These are phyloP conservation scores for Metarhizium robertsii DNA, from an alignment of 2,329 filamentous ascomycete genomes.

Conservation along the genomic window DNA sequence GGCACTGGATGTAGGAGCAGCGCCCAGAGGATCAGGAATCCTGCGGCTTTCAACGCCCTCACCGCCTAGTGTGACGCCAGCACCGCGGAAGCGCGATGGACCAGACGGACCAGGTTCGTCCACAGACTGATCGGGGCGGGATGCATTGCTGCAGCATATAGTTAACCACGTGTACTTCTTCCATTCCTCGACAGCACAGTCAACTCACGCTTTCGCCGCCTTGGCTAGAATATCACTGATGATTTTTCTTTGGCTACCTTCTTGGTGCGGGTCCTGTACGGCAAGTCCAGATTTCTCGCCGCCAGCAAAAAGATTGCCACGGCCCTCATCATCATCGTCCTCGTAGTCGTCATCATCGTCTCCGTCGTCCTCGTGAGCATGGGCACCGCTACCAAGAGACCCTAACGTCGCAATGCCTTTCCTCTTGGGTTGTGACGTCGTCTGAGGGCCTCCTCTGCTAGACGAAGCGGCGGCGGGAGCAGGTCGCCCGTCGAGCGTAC, in stretches of 20 bases:
- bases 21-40: constrained; percentile 50
- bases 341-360: constrained; percentile 47
- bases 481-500: constrained; percentile 54
- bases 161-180: background rate
- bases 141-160: constrained; percentile 42
- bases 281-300: constrained; percentile 74
- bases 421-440: constrained; percentile 36
- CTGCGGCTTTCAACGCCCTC: constrained; percentile 63
- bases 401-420: constrained; percentile 53
- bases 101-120: constrained; percentile 40
- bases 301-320: constrained; percentile 68
- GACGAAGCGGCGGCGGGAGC: constrained; percentile 31
- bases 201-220: constrained; percentile 49
- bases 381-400: constrained; percentile 38
- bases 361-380: constrained; percentile 47
- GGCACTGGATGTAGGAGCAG: constrained; percentile 17
- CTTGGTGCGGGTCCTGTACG: constrained; percentile 50
- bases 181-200: background rate
- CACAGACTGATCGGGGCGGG: constrained; percentile 39
- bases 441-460: constrained; percentile 22
- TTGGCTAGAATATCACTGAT: constrained; percentile 57
- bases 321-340: constrained; percentile 47
- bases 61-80: constrained; percentile 68
- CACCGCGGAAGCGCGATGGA: constrained; percentile 53
- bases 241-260: constrained; percentile 42